Conservation (phyloP, 2,329 filamentous ascomycete species). For the Chaetomium olivaceum region DNA sequence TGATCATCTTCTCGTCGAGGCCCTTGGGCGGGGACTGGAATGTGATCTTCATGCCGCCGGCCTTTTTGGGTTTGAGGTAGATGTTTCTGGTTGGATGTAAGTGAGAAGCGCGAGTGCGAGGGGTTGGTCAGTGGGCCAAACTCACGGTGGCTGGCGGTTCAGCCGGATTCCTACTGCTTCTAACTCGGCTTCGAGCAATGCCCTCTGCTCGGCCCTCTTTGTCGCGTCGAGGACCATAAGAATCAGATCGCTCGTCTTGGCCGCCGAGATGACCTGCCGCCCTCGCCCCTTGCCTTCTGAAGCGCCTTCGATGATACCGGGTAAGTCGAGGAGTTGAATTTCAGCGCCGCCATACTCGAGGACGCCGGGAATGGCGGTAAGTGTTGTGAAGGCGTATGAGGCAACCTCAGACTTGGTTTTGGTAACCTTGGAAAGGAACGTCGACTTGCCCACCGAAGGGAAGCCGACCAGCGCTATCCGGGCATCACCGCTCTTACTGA, state of each 20-base stretch:
- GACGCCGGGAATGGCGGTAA: conserved; percentile 96
- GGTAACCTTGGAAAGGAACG: conserved; percentile 97
- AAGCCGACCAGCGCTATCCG: conserved; percentile 98
- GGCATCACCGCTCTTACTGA: conserved; percentile 94
- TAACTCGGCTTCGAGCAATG: conserved; percentile 84
- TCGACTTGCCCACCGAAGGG: conserved; percentile 97
- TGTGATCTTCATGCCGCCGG: conserved; percentile 97
- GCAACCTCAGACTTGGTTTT: conserved; percentile 97
- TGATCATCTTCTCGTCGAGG: conserved; percentile 96
- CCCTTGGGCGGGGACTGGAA: conserved; percentile 87
- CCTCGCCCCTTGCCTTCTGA: conserved; percentile 94
- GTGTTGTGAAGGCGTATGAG: conserved; percentile 93
- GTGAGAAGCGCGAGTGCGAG: background rate
- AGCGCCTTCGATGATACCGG: conserved; percentile 97
- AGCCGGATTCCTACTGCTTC: conserved; percentile 93
- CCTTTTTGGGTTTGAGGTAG: conserved; percentile 93
- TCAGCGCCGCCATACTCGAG: conserved; percentile 97
- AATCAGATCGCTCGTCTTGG: conserved; percentile 96
- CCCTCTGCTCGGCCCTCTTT: conserved; percentile 90
- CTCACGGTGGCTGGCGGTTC: conserved; percentile 86
- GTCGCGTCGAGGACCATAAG: conserved; percentile 97
- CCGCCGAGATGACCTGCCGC: conserved; percentile 93
- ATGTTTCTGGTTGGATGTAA: conserved; percentile 67
- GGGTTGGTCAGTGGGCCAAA: background rate
- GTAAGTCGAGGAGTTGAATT: conserved; percentile 95